Percentiles rank a stretch among this genome's conserved stretches.
Conservation (phyloP, 2,329 filamentous ascomycete genomes). For the Zopfia rhizophila region DNA sequence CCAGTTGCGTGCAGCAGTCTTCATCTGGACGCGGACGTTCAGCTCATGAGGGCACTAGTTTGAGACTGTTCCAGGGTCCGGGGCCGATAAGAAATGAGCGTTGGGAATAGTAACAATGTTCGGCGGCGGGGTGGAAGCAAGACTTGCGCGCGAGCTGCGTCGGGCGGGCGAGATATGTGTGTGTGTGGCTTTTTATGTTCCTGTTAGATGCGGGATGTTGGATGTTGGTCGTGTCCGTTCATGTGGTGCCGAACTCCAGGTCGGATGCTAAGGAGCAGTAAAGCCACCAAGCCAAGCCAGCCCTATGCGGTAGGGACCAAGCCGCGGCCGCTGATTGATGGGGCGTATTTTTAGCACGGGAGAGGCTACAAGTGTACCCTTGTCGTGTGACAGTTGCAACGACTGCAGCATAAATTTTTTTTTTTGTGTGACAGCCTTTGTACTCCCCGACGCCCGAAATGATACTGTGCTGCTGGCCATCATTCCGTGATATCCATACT, state of each 20-base stretch:
- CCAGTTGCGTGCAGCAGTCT: slow-evolving; percentile 33
- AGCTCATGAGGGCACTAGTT: slow-evolving; percentile 35
- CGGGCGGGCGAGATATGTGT: slow-evolving; percentile 9
- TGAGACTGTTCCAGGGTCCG: slow-evolving; percentile 28
- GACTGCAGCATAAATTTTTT: no score
- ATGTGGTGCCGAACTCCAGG: slow-evolving; percentile 12
- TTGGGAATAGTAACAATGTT: slow-evolving; percentile 2
- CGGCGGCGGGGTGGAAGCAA: slow-evolving; percentile 3
- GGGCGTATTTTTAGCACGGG: no score
- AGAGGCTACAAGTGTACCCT: no score
- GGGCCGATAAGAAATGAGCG: slow-evolving; percentile 11
- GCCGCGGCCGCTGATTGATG: no score
- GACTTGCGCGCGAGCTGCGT: slow-evolving; percentile 6
- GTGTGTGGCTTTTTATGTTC: neutral
- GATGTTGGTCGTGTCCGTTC: neutral
- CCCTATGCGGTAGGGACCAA: no score
- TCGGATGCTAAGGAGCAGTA: slow-evolving; percentile 3
- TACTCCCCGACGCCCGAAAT: no score
- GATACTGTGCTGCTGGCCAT: no score
- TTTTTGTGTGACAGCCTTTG: no score
- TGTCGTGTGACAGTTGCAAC: no score
- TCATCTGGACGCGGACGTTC: slow-evolving; percentile 42
- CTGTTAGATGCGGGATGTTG: slow-evolving; percentile 10
- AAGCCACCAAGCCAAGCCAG: no score
- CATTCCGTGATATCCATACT: no score